These are phyloP conservation scores for Colletotrichum incanum DNA, from an alignment of 2,329 filamentous ascomycete genomes.

Conservation along the genomic window DNA sequence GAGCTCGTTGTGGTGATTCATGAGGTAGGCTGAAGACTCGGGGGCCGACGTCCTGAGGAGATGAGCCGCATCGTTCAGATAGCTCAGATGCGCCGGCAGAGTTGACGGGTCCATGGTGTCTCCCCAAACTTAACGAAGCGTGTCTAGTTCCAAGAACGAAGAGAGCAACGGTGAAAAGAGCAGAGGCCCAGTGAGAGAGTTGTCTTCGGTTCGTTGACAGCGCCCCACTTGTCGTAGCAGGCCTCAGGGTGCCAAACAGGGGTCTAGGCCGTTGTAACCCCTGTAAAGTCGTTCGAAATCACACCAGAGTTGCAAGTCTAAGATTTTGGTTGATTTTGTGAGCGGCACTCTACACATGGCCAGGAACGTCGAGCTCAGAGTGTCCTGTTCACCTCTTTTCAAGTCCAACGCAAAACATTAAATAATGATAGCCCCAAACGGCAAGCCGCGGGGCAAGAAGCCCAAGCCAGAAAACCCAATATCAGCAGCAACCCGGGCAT, in stretches of 20 bases:
- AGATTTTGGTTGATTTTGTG: background rate
- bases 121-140: background rate
- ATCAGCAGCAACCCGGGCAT: conserved; percentile 53
- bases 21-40: conserved; percentile 72
- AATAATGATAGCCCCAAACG: conserved; percentile 39
- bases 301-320: background rate
- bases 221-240: conserved; percentile 29
- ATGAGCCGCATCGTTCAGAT: conserved; percentile 73
- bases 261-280: conserved; percentile 9
- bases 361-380: background rate
- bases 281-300: conserved; percentile 25
- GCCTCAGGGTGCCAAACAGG: conserved; percentile 26
- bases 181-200: background rate
- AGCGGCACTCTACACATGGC: background rate
- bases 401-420: background rate
- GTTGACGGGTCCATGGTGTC: conserved; percentile 23
- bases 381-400: background rate
- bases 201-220: conserved; percentile 1
- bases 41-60: conserved; percentile 68
- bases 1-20: conserved; percentile 67
- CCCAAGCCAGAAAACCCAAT: conserved; percentile 56
- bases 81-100: conserved; percentile 51
- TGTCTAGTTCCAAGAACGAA: background rate
- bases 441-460: conserved; percentile 32
- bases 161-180: background rate